Evolutionary conservation across 176 grass and related monocot species (phyloP).

Genomic region (Luzula sylvatica): DNA sequence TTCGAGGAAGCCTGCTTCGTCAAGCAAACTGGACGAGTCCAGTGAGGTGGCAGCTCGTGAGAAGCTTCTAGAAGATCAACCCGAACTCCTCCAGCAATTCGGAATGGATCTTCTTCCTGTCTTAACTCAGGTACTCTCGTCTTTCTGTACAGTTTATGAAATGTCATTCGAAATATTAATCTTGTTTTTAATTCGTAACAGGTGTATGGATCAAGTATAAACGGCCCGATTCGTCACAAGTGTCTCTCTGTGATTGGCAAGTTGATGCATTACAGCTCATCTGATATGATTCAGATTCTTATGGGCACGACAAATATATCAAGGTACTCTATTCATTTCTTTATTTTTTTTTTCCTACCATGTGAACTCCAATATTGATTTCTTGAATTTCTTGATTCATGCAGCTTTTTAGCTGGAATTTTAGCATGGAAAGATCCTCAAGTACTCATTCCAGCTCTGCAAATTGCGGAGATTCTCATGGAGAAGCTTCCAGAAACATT

Average conservation of each 20-base stretch:
- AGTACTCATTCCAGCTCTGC: constrained; percentile 70
- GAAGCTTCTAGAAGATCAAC: constrained; percentile 72
- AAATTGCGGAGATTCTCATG: constrained; percentile 83
- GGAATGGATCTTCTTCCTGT: constrained; percentile 73
- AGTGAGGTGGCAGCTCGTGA: constrained; percentile 44
- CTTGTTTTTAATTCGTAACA: constrained; percentile 17
- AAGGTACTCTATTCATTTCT: constrained; percentile 33
- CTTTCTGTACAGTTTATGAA: constrained; percentile 1
- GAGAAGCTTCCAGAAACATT: constrained; percentile 81
- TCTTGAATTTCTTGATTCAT: not conserved
- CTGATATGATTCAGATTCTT: constrained; percentile 72
- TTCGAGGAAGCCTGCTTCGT: constrained; percentile 34
- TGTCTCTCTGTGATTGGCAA: constrained; percentile 73
- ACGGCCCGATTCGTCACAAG: constrained; percentile 62
- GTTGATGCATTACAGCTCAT: constrained; percentile 76
- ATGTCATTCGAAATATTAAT: not conserved
- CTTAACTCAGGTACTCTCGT: constrained; percentile 49
- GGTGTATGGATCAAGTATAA: constrained; percentile 80
- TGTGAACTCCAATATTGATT: not conserved
- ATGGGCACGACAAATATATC: constrained; percentile 74
- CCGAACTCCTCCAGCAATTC: constrained; percentile 87
- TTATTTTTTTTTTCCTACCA: constrained; percentile 1
- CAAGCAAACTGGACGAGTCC: constrained; percentile 37
- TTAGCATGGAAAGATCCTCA: constrained; percentile 84
- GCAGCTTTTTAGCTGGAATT: constrained; percentile 85